Base-by-base conservation (phyloP, 2,329 filamentous ascomycete genomes). In the Septoria linicola region DNA sequence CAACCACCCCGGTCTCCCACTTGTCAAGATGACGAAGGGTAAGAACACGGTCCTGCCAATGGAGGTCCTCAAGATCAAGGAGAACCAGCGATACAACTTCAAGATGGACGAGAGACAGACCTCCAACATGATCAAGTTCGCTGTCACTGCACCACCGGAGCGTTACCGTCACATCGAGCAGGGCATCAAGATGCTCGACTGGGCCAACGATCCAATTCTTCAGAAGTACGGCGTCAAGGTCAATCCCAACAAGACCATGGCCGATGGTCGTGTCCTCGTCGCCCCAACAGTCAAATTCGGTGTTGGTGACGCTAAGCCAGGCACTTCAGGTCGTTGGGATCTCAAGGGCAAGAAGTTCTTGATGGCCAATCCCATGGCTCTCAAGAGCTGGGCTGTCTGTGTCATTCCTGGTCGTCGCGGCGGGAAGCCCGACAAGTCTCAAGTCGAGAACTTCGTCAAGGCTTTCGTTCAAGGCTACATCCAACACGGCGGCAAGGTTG, bases 81-180 rank as follows among this genome's bases (percentile, higher is more conserved):
- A 71, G 3, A 79, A 82, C 30, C 79, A 84, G 66, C 76, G 78
- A 2, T 84, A 81, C 61, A 73, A 71, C 2, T 77, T 71, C 65
- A 85, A 84, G 68, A 66, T 84, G 40, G 77, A 76, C 43, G 80
- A 83, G 48, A 63, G 65, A 0, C 77, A 95, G 72, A 96, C 92
- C 0, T 74, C 85, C 0, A 72, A 79, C 4, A 99, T 99, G 93
- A 96, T 99, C 74, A 92, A 87, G 69, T 89, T 92, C 63, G 91
- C 92, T 0, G 92, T 96, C 3, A 89, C 87, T 4, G 80, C 85
- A 1, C 93, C 93, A 0, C 67, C 68, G 0, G 68, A 83, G 23
- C 87, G 93, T n/a, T 80, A 82, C 59, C 61, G 67, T 0, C 81
- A 87, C 16, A 90, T 97, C 60, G 72, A 83, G 41, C 68, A 79